A percentile compares a stretch with the other conserved stretches of the same genome.
Conservation (phyloP, 192 early-diverging fungal genomes). For the Helicostylum pulchrum region DNA sequence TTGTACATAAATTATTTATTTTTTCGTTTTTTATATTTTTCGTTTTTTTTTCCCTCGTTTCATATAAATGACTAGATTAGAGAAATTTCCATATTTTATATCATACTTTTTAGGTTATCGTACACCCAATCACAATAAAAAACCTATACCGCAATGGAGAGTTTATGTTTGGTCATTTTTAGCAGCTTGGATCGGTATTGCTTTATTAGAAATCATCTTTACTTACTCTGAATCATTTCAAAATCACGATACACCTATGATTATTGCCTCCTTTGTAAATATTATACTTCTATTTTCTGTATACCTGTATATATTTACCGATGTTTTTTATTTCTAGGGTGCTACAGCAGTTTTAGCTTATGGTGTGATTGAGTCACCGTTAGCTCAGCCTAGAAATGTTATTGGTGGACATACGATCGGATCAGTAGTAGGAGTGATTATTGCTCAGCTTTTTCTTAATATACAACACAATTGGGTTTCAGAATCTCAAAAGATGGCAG, state of each 20-base stretch:
- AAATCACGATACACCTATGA: slow-evolving; percentile 17
- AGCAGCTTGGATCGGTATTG: slow-evolving; percentile 26
- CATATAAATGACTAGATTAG: not conserved
- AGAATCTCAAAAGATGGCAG: slow-evolving; percentile 22
- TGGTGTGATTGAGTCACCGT: slow-evolving; percentile 56
- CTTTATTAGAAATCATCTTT: slow-evolving; percentile 24
- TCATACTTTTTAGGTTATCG: slow-evolving; percentile 28
- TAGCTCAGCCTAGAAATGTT: slow-evolving; percentile 56
- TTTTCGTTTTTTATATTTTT: not conserved
- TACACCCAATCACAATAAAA: not conserved
- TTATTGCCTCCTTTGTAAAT: slow-evolving; percentile 36
- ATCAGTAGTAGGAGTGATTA: slow-evolving; percentile 41
- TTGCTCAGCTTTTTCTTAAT: slow-evolving; percentile 39
- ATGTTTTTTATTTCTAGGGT: slow-evolving; percentile 42
- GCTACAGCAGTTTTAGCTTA: slow-evolving; percentile 61
- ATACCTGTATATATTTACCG: not conserved
- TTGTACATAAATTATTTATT: not conserved
- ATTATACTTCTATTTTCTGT: not conserved
- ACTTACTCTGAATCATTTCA: slow-evolving; percentile 14
- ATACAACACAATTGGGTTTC: slow-evolving; percentile 27
- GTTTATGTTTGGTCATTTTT: slow-evolving; percentile 29
- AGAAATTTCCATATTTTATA: slow-evolving; percentile 6
- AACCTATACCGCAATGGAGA: slow-evolving; percentile 20
- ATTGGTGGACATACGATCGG: slow-evolving; percentile 44
- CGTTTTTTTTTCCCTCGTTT: no score